Base-by-base conservation (phyloP, 192 early-diverging fungal species). In the Gigaspora rosea region DNA sequence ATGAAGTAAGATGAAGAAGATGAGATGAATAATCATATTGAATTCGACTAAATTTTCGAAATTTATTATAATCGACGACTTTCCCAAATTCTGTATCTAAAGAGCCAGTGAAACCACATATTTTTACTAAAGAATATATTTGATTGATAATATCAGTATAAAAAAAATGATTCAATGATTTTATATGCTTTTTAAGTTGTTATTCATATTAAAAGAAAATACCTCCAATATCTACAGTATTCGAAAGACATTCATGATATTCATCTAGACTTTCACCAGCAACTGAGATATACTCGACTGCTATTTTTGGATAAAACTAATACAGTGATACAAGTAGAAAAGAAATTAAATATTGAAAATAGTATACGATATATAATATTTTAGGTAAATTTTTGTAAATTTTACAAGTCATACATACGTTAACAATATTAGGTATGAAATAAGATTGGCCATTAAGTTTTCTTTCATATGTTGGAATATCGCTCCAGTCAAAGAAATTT, bases 181-280 rank as follows among this genome's bases (percentile, higher is more conserved):
- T 61, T 61, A 20, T 11, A 50, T 50, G 12, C 49, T 10, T 15
- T 61, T 22, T 20, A 22, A 18, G 22, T 20, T 61, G n/a, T 18
- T 61, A 27, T 0, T 20, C 58, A 61, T 22, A 22, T 61, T 61
- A 61, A 61, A 20, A 22, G 16, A 22, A 66, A 13, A 12, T 16
- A 66, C 27, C 35, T 66, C n/a, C 64, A 20, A 66, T 47, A 46
- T 36, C n/a, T 46, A 66, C 1, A 41, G 64, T 18, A 10, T 2
- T 20, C 33, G 64, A 66, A 47, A 66, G 10, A 41, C 9, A 33
- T 66, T 66, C 10, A 13, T 66, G 64, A 66, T 48, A 66, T 66
- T 66, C 64, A 46, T 66, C 64, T 47, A 66, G 46, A 20, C 36
- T 66, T 66, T 66, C 36, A 66, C 64, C 64, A 47, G 64, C 36